Percentiles rank a stretch among this genome's conserved stretches.
These are phyloP conservation scores for Ramaria rubella DNA, from an alignment of 768 basidiomycete genomes.

Conservation along the genomic window DNA sequence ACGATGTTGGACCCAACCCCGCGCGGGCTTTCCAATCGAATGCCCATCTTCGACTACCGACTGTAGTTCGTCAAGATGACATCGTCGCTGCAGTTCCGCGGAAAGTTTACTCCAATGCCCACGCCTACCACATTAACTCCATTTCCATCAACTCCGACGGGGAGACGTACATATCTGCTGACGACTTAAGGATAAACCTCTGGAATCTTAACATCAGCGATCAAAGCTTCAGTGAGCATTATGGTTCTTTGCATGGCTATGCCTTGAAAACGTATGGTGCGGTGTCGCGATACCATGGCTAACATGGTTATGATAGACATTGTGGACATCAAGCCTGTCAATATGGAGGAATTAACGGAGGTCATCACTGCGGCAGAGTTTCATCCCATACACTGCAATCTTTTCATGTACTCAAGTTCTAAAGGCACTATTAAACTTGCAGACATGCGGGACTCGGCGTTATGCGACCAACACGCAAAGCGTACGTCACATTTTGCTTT, in stretches of 20 bases:
- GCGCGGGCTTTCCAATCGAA: conserved; percentile 29
- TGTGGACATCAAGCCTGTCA: conserved; percentile 98
- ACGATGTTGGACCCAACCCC: conserved; percentile 58
- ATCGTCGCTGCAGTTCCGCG: conserved; percentile 98
- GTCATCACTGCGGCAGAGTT: conserved; percentile 99
- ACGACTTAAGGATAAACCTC: conserved; percentile 93
- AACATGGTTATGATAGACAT: conserved; percentile 59
- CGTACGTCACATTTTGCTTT: conserved; percentile 65
- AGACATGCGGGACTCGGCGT: conserved; percentile 96
- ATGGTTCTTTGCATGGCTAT: neutral
- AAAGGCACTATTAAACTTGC: conserved; percentile 99
- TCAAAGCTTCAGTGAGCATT: conserved; percentile 91
- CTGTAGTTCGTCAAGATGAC: conserved; percentile 90
- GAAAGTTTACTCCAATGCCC: conserved; percentile 98
- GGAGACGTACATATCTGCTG: conserved; percentile 99
- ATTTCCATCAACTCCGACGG: conserved; percentile 99
- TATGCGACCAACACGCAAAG: conserved; percentile 95
- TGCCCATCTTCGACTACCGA: conserved; percentile 81
- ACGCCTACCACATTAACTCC: conserved; percentile 99
- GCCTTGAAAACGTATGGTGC: neutral
- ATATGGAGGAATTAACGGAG: conserved; percentile 99
- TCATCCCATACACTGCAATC: conserved; percentile 94
- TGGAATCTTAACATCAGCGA: conserved; percentile 99
- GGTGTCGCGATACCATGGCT: neutral
- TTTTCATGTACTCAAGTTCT: conserved; percentile 99